Evolutionary conservation across 768 basidiomycete species (phyloP).

Genomic region (Cyathus striatus): DNA sequence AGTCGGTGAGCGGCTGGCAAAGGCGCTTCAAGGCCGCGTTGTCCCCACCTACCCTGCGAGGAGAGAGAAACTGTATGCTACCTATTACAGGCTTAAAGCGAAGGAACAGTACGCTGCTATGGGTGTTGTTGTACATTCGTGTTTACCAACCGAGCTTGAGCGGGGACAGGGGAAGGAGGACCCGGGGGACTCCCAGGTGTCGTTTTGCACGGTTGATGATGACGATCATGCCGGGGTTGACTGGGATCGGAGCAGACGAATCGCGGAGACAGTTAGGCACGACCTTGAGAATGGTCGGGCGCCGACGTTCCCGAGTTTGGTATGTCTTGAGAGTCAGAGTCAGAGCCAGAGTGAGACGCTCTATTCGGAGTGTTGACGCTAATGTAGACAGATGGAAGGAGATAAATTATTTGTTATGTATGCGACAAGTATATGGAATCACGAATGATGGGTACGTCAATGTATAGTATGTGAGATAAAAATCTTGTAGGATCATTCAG

Average conservation of each 20-base stretch:
- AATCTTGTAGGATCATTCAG: too few species aligned
- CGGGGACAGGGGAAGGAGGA: too few species aligned
- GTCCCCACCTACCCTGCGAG: slow-evolving; percentile 21
- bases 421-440: too few species aligned
- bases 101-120: slow-evolving; percentile 6
- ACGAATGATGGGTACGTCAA: too few species aligned
- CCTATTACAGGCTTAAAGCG: slow-evolving; percentile 4
- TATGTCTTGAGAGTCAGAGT: too few species aligned
- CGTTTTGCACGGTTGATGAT: slow-evolving; percentile 21
- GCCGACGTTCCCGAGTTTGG: slow-evolving; percentile 22
- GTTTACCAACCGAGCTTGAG: not conserved
- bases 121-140: not conserved
- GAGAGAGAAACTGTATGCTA: slow-evolving; percentile 15
- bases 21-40: slow-evolving; percentile 39
- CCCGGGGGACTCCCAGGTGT: slow-evolving; percentile 2
- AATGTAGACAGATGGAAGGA: too few species aligned
- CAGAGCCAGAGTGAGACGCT: too few species aligned
- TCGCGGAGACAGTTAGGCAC: slow-evolving; percentile 21
- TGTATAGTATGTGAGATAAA: too few species aligned
- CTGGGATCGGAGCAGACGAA: slow-evolving; percentile 27
- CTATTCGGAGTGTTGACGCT: too few species aligned
- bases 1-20: slow-evolving; percentile 35
- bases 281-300: slow-evolving; percentile 22
- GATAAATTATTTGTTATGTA: too few species aligned
- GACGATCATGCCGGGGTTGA: slow-evolving; percentile 26